Evolutionary conservation across 2,329 filamentous ascomycete genomes (phyloP), one percentile per base, ranked within the genome.

Genomic region (Calonectria pseudoreteaudii): DNA sequence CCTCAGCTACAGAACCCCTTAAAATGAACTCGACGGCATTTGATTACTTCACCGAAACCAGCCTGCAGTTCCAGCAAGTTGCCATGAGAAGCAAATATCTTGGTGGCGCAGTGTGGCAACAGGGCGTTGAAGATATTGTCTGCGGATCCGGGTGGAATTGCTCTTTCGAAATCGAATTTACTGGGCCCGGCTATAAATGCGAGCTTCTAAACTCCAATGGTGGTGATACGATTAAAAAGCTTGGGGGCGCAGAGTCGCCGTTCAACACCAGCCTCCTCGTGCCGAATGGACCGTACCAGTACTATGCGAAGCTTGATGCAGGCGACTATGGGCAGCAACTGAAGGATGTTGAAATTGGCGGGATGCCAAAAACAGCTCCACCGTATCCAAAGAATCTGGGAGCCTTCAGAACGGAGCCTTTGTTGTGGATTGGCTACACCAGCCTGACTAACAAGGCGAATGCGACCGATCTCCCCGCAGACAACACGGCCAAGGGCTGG

Each of bases 141-240:
- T 80, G 77, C 10, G 75, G 75, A 4, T n/a, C 16, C 9, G 73
- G 77, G 8, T 80, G 78, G 78, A 79, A 80, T 26, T 80, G 79
- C 38, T 78, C 77, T 20, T 75, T 74, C 28, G 62, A 60, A 1
- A 68, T 80, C 23, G 60, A 77, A 10, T 80, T 80, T 30, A 49
- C 66, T 20, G 78, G 67, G 3, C 78, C 78, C 1, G 78, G 79
- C 49, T 80, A 80, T 2, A 75, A 74, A 31, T 80, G 79, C 13
- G 52, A 75, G 10, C 9, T 62, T 14, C 31, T 79, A 13, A 74
- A 75, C 10, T 73, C 64, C 1, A 76, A 70, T 1, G 58, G 70
- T 1, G 64, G 68, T 1, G 31, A 66, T 1, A 58, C 64, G 5
- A 74, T 77, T 1, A 75, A 74, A 67, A 72, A 73, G 41, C 50